phyloP scores from a whole-genome alignment of 2,329 filamentous ascomycete genomes.

The Diaporthe vaccinii region DNA sequence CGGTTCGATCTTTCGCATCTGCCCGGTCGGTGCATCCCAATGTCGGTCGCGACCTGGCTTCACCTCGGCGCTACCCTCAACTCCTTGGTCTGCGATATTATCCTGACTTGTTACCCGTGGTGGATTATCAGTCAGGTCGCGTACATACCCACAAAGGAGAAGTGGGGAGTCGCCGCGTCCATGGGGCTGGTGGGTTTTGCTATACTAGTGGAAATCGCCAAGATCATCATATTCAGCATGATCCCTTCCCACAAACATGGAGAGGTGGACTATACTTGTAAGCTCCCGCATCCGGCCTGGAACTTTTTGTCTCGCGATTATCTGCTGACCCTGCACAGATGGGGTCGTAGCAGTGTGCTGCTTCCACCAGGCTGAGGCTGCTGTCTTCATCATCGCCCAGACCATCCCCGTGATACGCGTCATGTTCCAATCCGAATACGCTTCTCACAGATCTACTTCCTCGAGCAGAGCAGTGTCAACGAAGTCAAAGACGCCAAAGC shows the following conservation, averaged over 20 bases:
- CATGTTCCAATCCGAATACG: conserved; percentile 6
- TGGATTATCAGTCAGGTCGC: conserved; percentile 22
- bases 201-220: neutral
- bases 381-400: conserved; percentile 28
- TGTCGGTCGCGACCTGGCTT: conserved; percentile 1
- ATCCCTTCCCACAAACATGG: neutral
- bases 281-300: neutral
- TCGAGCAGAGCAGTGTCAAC: conserved; percentile 12
- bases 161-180: conserved; percentile 24
- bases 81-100: conserved; percentile 22
- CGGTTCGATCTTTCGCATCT: conserved; percentile 13
- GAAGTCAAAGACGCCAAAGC: neutral
- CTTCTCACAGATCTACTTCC: neutral
- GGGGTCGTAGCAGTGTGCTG: conserved; percentile 7
- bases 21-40: neutral
- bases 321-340: conserved; percentile 12
- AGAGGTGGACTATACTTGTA: conserved; percentile 32
- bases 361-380: conserved; percentile 15
- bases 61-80: conserved; percentile 17
- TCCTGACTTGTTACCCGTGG: conserved; percentile 30
- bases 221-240: conserved; percentile 8
- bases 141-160: conserved; percentile 19
- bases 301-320: neutral
- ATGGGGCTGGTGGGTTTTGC: conserved; percentile 25
- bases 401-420: conserved; percentile 21